Percentiles rank a stretch among this genome's conserved stretches.
Conservation (phyloP, 2,329 filamentous ascomycete species). For the Fusarium circinatum region DNA sequence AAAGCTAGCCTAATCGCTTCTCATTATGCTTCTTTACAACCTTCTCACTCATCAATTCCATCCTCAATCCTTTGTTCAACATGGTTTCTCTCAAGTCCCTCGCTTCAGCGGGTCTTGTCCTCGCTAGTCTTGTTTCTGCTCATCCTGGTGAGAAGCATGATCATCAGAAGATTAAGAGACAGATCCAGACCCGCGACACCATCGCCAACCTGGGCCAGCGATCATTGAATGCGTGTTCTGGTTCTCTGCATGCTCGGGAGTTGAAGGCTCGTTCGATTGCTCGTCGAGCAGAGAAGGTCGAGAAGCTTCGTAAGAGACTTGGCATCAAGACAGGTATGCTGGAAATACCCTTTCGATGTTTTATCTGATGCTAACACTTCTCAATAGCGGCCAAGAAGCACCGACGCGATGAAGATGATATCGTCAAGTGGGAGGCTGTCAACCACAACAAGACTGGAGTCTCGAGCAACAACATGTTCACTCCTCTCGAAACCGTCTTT, state of each 20-base stretch:
- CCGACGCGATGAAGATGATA: neutral
- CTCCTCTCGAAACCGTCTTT: slow-evolving; percentile 3
- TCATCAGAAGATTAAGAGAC: slow-evolving; percentile 10
- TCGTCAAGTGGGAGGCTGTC: slow-evolving; percentile 3
- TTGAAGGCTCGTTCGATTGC: slow-evolving; percentile 2
- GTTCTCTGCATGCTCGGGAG: neutral
- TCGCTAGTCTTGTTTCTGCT: neutral
- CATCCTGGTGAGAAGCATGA: slow-evolving; percentile 14
- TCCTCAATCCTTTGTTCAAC: neutral
- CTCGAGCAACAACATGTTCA: neutral
- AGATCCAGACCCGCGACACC: slow-evolving; percentile 1
- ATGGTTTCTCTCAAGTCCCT: slow-evolving; percentile 8
- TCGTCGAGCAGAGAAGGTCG: neutral
- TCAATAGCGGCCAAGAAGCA: neutral
- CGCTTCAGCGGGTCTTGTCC: neutral
- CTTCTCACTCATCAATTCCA: neutral
- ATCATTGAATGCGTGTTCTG: neutral
- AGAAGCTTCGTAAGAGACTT: slow-evolving; percentile 3
- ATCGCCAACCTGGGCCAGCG: slow-evolving; percentile 1
- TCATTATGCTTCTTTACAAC: neutral
- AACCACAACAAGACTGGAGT: slow-evolving; percentile 7
- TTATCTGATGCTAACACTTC: accelerated
- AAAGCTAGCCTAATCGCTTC: neutral
- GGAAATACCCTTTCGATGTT: accelerated
- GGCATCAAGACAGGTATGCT: slow-evolving; percentile 1